These are phyloP conservation scores for Aechmea fasciata DNA, from an alignment of 176 grass and related monocot species.

Conservation along the genomic window DNA sequence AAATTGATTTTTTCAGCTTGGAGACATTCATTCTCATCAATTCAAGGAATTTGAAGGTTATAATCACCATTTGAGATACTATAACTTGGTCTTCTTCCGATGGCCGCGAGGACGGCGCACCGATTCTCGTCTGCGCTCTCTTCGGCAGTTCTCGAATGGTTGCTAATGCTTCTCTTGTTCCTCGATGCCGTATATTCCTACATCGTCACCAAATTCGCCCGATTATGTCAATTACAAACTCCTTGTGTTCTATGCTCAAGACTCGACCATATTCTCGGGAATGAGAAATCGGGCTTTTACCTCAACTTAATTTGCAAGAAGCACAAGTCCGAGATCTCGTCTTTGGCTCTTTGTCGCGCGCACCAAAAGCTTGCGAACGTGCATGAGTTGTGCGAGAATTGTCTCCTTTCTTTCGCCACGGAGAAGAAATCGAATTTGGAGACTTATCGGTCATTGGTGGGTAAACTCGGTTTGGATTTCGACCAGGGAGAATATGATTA, in stretches of 20 bases:
- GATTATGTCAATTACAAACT: slow-evolving; percentile 44
- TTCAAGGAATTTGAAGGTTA: not conserved
- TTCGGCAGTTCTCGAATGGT: slow-evolving; percentile 57
- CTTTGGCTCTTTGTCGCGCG: slow-evolving; percentile 56
- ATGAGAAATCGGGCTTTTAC: slow-evolving; percentile 68
- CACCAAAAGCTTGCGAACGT: slow-evolving; percentile 56
- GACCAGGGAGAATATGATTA: not conserved
- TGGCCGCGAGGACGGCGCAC: not conserved
- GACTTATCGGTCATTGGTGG: not conserved
- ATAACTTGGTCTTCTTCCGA: not conserved
- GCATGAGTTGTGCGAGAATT: slow-evolving; percentile 48
- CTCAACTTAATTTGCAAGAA: slow-evolving; percentile 65
- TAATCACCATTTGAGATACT: not conserved
- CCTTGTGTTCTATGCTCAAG: slow-evolving; percentile 77
- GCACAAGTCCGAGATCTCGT: slow-evolving; percentile 76
- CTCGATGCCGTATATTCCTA: slow-evolving; percentile 54
- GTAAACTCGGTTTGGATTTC: not conserved
- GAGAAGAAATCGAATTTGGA: slow-evolving; percentile 11
- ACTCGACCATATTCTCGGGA: slow-evolving; percentile 66
- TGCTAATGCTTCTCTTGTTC: slow-evolving; percentile 75
- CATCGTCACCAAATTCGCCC: slow-evolving; percentile 62
- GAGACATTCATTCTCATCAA: not conserved
- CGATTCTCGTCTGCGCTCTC: slow-evolving; percentile 38
- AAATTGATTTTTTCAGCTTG: not conserved
- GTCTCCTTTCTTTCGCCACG: slow-evolving; percentile 35